Conservation (phyloP, 73 alveolate genomes). For the Paramecium sonneborni region DNA sequence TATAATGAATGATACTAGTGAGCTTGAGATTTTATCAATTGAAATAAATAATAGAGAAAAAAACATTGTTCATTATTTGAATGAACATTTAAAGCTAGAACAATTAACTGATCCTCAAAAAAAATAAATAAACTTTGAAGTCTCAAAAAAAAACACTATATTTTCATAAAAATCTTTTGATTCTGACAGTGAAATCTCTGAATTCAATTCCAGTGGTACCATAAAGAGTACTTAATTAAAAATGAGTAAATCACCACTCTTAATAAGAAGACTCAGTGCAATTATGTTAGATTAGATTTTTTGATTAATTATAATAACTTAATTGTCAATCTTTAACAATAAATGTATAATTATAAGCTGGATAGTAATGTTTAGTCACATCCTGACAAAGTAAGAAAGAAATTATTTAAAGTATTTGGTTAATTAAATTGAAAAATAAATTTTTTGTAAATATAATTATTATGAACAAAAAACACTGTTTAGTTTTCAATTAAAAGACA, state of each 20-base stretch:
- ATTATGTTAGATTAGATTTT: not conserved
- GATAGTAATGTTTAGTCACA: no score
- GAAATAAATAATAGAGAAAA: not conserved
- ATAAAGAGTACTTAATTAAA: not conserved
- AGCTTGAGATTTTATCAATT: not conserved
- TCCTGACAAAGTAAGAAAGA: no score
- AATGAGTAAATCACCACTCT: not conserved
- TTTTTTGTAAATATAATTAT: no score
- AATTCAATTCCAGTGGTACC: not conserved
- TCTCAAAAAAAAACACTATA: not conserved
- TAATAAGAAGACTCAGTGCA: constrained; percentile 31
- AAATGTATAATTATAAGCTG: no score
- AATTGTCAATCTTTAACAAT: not conserved
- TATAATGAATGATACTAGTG: not conserved
- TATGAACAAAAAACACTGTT: no score
- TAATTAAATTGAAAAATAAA: no score
- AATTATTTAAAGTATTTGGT: no score
- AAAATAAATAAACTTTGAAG: constrained; percentile 12
- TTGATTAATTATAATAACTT: not conserved
- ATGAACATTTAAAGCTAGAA: not conserved
- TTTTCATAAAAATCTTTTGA: constrained; percentile 27
- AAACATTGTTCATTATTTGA: not conserved
- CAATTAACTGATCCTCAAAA: constrained; percentile 19
- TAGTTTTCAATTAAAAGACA: no score
- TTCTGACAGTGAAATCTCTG: constrained; percentile 47